Conservation (phyloP, 768 basidiomycete species). For the Boletus coccyginus region DNA sequence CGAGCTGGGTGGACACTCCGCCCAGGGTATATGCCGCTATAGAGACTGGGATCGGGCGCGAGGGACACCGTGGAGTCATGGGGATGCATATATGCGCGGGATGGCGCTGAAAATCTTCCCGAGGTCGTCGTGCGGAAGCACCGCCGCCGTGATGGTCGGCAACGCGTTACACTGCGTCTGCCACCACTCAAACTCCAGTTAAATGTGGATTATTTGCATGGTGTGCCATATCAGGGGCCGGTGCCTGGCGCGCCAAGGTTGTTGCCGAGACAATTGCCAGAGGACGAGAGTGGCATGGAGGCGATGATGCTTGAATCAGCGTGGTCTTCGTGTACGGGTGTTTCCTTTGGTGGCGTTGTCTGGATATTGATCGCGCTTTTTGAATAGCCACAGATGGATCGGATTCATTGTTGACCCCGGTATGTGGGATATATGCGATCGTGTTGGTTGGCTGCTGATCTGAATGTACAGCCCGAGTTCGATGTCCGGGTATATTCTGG, state of each 20-base stretch:
- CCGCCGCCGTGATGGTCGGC: background rate
- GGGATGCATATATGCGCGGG: conserved; percentile 14
- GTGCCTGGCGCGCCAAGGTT: conserved; percentile 28
- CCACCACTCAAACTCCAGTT: conserved; percentile 11
- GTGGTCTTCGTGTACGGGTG: conserved; percentile 15
- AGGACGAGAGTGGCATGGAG: conserved; percentile 19
- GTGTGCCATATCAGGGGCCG: background rate
- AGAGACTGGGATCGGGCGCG: background rate
- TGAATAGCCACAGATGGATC: conserved; percentile 11
- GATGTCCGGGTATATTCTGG: conserved; percentile 16
- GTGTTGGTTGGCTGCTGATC: background rate
- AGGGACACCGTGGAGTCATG: background rate
- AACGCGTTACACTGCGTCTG: conserved; percentile 4
- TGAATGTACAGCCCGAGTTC: background rate
- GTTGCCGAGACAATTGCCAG: conserved; percentile 23
- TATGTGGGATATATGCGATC: conserved; percentile 7
- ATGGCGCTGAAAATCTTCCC: conserved; percentile 2
- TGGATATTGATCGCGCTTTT: background rate
- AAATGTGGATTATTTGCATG: background rate
- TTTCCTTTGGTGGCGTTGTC: background rate
- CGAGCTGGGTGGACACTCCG: conserved; percentile 16
- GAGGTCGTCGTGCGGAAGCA: conserved; percentile 1
- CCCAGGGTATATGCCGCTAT: background rate
- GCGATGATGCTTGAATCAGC: conserved; percentile 9
- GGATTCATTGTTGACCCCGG: conserved; percentile 13